Percentiles rank a stretch among this genome's conserved stretches.
phyloP scores from a whole-genome alignment of 148 eudicot species.

The Dysphania ambrosioides region DNA sequence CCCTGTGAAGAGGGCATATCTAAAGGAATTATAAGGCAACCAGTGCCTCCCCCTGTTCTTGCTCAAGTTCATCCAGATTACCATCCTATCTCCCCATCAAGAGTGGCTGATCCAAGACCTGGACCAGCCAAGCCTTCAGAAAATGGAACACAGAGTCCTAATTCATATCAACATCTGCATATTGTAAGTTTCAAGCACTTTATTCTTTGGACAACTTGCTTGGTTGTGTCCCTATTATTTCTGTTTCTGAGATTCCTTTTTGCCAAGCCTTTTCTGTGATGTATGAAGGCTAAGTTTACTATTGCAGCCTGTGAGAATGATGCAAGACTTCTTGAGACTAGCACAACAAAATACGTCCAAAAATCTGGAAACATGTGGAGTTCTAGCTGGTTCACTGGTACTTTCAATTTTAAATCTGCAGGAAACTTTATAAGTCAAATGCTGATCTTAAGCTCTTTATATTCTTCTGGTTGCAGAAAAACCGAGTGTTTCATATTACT shows the following conservation, averaged over 20 bases:
- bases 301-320: slow-evolving; percentile 85
- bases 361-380: slow-evolving; percentile 94
- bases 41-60: slow-evolving; percentile 92
- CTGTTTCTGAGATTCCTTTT: background rate
- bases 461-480: slow-evolving; percentile 60
- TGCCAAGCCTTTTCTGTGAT: background rate
- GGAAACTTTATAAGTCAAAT: background rate
- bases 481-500: slow-evolving; percentile 85
- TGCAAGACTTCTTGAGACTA: slow-evolving; percentile 88
- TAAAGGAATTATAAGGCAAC: slow-evolving; percentile 70
- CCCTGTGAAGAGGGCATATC: slow-evolving; percentile 44
- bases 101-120: slow-evolving; percentile 98
- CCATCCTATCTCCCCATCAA: slow-evolving; percentile 70
- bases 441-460: slow-evolving; percentile 18
- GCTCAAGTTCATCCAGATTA: slow-evolving; percentile 72
- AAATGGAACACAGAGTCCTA: slow-evolving; percentile 51
- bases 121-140: slow-evolving; percentile 63
- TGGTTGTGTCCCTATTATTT: slow-evolving; percentile 1
- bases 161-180: slow-evolving; percentile 79
- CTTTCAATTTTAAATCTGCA: background rate
- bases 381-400: slow-evolving; percentile 96
- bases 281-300: slow-evolving; percentile 5
- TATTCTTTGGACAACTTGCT: background rate
- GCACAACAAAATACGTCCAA: slow-evolving; percentile 74
- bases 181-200: slow-evolving; percentile 51